Conservation (phyloP, 352 stramenopile genomes). For the Phytophthora pisi region DNA sequence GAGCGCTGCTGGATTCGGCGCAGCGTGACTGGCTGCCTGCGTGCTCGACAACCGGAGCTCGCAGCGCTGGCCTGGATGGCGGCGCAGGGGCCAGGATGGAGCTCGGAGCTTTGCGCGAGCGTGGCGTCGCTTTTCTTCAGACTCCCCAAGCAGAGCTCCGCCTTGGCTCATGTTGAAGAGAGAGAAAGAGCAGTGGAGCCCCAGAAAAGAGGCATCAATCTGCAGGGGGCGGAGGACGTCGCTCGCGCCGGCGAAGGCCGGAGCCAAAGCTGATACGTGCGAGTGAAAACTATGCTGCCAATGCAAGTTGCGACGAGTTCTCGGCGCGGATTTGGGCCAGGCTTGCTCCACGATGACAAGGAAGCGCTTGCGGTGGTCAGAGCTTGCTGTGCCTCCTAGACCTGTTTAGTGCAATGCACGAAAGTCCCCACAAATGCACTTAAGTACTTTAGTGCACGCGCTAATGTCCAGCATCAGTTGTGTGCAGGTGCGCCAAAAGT, state of each 20-base stretch:
- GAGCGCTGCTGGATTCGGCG: not conserved
- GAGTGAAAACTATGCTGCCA: not conserved
- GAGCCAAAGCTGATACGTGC: not conserved
- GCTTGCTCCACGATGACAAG: not conserved
- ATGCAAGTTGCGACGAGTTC: not conserved
- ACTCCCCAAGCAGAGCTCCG: not conserved
- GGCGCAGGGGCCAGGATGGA: not conserved
- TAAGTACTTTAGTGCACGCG: no score
- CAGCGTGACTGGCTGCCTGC: not conserved
- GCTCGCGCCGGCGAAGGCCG: not conserved
- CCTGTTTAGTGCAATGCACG: no score
- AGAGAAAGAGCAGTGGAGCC: slow-evolving; percentile 17
- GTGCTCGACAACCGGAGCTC: not conserved
- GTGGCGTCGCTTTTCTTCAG: not conserved
- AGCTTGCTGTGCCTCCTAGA: not conserved
- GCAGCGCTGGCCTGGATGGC: not conserved
- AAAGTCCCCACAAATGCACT: no score
- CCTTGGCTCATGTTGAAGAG: slow-evolving; percentile 9
- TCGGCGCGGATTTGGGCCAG: not conserved
- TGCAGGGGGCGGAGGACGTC: not conserved
- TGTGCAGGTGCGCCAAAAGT: no score
- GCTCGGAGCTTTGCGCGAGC: slow-evolving; percentile 6
- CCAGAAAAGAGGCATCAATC: slow-evolving; percentile 10
- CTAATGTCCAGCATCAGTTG: no score
- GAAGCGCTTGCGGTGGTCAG: not conserved